Percentiles rank a stretch among this genome's conserved stretches.
Evolutionary conservation across 2,329 filamentous ascomycete species (phyloP).

Genomic region (Pseudogymnoascus sp.): DNA sequence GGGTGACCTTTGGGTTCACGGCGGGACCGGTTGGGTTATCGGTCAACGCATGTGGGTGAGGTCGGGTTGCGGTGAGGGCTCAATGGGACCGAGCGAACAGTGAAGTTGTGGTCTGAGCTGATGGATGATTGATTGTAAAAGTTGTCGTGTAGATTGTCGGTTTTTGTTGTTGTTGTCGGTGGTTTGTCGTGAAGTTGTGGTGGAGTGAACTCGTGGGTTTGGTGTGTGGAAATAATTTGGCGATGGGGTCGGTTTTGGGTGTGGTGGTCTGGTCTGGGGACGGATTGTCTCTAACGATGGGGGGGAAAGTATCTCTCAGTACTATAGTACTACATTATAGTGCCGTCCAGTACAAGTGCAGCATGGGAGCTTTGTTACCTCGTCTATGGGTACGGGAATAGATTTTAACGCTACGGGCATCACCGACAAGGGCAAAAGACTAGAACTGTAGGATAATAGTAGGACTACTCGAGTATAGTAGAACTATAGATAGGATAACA

Average conservation of each 20-base stretch:
- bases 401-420: not conserved
- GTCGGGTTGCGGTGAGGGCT: not conserved
- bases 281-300: not conserved
- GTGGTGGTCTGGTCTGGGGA: not conserved
- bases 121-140: not conserved
- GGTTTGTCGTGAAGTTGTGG: too few relatives aligned
- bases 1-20: not conserved
- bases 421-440: not conserved
- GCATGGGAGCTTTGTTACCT: not conserved
- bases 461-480: too few relatives aligned
- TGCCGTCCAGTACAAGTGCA: not conserved
- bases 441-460: too few relatives aligned
- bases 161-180: not conserved
- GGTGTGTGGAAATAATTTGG: not conserved
- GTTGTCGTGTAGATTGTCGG: not conserved
- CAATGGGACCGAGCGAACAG: constrained; percentile 5
- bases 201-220: not conserved
- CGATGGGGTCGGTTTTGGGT: not conserved
- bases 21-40: not conserved
- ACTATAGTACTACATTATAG: too few relatives aligned
- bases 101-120: constrained; percentile 5
- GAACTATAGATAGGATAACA: too few relatives aligned
- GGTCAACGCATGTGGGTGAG: not conserved
- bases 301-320: too few relatives aligned
- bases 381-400: not conserved